Evolutionary conservation across 2,329 filamentous ascomycete genomes (phyloP).

Genomic region (Aspergillus clavatus): DNA sequence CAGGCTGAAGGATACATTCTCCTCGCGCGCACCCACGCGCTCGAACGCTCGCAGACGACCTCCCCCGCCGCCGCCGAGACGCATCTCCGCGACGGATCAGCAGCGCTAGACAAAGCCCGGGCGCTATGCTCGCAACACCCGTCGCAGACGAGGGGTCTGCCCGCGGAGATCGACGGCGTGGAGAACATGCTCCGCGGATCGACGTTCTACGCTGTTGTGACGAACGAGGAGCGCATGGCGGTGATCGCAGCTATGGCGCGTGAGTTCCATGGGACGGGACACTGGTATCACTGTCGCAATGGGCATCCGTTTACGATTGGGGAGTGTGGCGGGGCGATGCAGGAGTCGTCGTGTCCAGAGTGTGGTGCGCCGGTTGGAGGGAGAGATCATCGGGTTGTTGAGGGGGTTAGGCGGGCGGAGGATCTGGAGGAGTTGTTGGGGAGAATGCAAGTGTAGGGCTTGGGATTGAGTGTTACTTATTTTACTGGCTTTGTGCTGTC

Average conservation of each 20-base stretch:
- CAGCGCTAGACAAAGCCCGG: constrained; percentile 20
- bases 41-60: constrained; percentile 32
- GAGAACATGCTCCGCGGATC: constrained; percentile 45
- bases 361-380: constrained; percentile 58
- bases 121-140: constrained; percentile 24
- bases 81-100: constrained; percentile 5
- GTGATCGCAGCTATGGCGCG: constrained; percentile 50
- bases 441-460: not conserved
- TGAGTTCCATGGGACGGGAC: constrained; percentile 50
- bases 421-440: constrained; percentile 43
- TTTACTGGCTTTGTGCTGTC: too few relatives aligned
- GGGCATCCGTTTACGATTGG: constrained; percentile 55
- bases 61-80: not conserved
- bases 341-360: constrained; percentile 57
- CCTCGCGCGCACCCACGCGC: constrained; percentile 45
- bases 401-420: constrained; percentile 54
- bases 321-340: constrained; percentile 63
- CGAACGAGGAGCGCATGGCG: constrained; percentile 48
- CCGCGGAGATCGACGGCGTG: constrained; percentile 45
- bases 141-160: constrained; percentile 32
- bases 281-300: constrained; percentile 42
- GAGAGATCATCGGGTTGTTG: constrained; percentile 43
- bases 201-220: constrained; percentile 48
- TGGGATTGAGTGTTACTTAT: too few relatives aligned
- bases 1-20: constrained; percentile 50